phyloP scores from a whole-genome alignment of 495 filamentous ascomycete species.

The Neurospora pannonica region DNA sequence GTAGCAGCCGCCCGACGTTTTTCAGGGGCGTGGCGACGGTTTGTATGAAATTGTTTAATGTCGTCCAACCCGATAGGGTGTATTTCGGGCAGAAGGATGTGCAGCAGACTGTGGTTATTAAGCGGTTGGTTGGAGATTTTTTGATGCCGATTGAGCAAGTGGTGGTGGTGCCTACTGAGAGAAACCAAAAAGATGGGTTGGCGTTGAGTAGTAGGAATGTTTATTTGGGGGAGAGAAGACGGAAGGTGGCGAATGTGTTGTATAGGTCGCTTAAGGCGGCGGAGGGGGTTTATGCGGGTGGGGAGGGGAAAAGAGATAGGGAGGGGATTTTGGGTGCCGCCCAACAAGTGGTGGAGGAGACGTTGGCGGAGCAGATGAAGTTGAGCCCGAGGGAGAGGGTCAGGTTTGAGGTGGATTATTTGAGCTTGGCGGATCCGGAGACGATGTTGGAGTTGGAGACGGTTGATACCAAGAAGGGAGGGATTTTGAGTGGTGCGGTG shows the following conservation, averaged over 20 bases:
- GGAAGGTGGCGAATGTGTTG: conserved; percentile 62
- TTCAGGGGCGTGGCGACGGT: conserved; percentile 94
- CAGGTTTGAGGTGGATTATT: conserved; percentile 76
- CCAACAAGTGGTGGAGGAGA: conserved; percentile 36
- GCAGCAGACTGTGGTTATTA: conserved; percentile 88
- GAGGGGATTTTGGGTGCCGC: conserved; percentile 62
- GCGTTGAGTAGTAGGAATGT: conserved; percentile 94
- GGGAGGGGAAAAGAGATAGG: conserved; percentile 44
- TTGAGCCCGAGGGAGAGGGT: conserved; percentile 54
- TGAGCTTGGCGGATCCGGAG: conserved; percentile 75
- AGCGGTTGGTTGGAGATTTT: conserved; percentile 79
- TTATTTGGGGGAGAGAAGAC: conserved; percentile 70
- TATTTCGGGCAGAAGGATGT: conserved; percentile 99
- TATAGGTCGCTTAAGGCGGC: conserved; percentile 57
- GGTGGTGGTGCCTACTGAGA: conserved; percentile 59
- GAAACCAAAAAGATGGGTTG: conserved; percentile 67
- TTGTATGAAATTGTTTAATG: conserved; percentile 95
- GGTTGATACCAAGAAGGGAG: conserved; percentile 57
- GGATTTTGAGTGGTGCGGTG: conserved; percentile 78
- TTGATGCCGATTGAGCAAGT: conserved; percentile 68
- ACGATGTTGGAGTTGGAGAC: conserved; percentile 67
- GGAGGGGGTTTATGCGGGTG: conserved; percentile 49
- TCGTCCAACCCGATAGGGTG: conserved; percentile 73
- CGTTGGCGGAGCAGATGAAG: conserved; percentile 51
- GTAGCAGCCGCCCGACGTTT: conserved; percentile 81